A percentile compares a stretch with the other conserved stretches of the same genome.
Evolutionary conservation across 768 basidiomycete species (phyloP).

Genomic region (Suillus fuscotomentosus): DNA sequence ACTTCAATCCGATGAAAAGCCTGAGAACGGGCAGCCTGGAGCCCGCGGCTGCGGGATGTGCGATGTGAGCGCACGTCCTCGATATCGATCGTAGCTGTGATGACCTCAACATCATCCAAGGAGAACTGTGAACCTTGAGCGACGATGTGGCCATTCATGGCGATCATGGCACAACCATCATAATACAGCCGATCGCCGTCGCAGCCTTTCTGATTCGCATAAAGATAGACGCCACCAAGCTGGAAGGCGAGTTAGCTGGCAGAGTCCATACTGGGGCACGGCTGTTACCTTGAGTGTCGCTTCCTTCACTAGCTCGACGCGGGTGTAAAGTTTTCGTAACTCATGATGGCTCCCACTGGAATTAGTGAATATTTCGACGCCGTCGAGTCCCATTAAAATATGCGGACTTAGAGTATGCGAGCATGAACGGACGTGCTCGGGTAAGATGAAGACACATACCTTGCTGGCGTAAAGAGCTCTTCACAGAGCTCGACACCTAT

Average conservation of each 20-base stretch:
- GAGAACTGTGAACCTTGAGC: constrained; percentile 99
- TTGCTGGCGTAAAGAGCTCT: constrained; percentile 94
- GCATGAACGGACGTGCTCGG: background rate
- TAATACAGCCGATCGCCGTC: constrained; percentile 98
- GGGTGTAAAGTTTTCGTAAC: constrained; percentile 88
- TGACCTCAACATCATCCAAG: constrained; percentile 91
- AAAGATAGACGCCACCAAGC: constrained; percentile 96
- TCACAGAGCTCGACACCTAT: constrained; percentile 97
- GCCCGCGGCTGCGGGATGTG: constrained; percentile 76
- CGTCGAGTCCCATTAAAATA: constrained; percentile 96
- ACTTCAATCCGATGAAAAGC: constrained; percentile 83
- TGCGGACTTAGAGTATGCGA: constrained; percentile 66
- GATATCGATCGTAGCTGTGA: constrained; percentile 95
- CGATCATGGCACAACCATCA: constrained; percentile 96
- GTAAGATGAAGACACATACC: constrained; percentile 43
- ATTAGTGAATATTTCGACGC: constrained; percentile 98
- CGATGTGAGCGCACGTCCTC: constrained; percentile 93
- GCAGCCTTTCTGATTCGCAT: constrained; percentile 98
- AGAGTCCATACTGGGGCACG: background rate
- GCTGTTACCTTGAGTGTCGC: constrained; percentile 83
- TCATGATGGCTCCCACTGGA: constrained; percentile 99
- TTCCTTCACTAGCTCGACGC: constrained; percentile 94
- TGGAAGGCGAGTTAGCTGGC: constrained; percentile 28
- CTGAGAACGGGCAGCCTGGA: constrained; percentile 81
- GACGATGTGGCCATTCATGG: constrained; percentile 86